Conservation (phyloP, 129 eudicot species). For the Logfia minima region DNA sequence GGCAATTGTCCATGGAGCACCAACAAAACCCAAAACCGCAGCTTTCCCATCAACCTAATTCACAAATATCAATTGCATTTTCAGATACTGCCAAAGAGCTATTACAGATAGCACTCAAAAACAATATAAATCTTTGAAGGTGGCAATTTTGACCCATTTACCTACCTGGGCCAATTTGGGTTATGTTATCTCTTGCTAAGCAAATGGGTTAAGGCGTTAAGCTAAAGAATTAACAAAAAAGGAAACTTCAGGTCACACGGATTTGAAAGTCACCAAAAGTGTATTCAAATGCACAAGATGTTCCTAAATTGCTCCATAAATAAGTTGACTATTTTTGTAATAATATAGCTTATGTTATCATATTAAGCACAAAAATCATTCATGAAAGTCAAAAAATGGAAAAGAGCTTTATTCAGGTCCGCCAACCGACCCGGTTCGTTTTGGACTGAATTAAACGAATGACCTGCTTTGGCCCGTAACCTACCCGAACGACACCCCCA, state of each 20-base stretch:
- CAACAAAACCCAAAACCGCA: slow-evolving; percentile 96
- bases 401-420: not conserved
- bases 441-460: not conserved
- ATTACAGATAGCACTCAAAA: not conserved
- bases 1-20: slow-evolving; percentile 99
- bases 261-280: not conserved
- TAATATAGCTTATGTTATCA: not conserved
- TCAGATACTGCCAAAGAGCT: slow-evolving; percentile 5
- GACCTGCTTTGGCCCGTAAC: not conserved
- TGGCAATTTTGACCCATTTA: not conserved
- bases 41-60: slow-evolving; percentile 81
- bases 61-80: not conserved
- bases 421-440: not conserved
- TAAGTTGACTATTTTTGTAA: not conserved
- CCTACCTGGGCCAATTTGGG: not conserved
- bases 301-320: not conserved
- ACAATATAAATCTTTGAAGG: not conserved
- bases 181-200: not conserved
- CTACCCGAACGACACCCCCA: not conserved
- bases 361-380: not conserved
- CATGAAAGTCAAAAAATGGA: not conserved
- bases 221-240: not conserved
- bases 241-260: not conserved
- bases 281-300: not conserved
- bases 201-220: not conserved